Evolutionary conservation across 179 eudicot species (phyloP).

Genomic region (Camellia oleifera): DNA sequence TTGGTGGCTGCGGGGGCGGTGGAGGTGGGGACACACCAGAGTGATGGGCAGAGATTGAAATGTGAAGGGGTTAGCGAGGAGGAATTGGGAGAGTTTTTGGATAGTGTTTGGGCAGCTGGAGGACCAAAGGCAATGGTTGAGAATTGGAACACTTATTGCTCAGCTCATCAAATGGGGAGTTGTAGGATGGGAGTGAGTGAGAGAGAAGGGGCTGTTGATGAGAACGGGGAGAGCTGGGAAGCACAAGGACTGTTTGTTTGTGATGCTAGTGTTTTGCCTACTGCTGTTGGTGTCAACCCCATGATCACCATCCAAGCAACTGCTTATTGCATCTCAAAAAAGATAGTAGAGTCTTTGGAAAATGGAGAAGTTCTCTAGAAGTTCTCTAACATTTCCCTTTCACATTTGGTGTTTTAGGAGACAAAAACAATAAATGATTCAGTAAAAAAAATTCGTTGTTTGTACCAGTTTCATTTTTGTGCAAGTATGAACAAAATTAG

Average conservation of each 20-base stretch:
- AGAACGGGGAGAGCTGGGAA: constrained; percentile 76
- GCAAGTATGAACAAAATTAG: too few species aligned
- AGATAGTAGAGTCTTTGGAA: constrained; percentile 41
- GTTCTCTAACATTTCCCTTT: too few species aligned
- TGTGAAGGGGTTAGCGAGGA: constrained; percentile 43
- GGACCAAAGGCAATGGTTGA: constrained; percentile 37
- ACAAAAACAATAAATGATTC: too few species aligned
- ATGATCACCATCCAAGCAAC: constrained; percentile 75
- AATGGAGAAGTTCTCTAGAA: constrained; percentile 10
- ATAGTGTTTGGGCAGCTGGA: constrained; percentile 31
- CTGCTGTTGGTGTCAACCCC: constrained; percentile 72
- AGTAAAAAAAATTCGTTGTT: too few species aligned
- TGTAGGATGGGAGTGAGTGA: constrained; percentile 55
- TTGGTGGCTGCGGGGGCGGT: constrained; percentile 64
- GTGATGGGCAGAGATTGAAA: constrained; percentile 56
- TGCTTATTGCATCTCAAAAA: constrained; percentile 56
- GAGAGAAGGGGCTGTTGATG: constrained; percentile 60
- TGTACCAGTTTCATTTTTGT: too few species aligned
- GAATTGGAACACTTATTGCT: constrained; percentile 43
- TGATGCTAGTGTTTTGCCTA: constrained; percentile 63
- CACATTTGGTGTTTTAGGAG: too few species aligned
- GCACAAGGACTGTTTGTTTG: constrained; percentile 61
- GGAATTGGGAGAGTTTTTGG: constrained; percentile 53
- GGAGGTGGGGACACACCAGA: constrained; percentile 70
- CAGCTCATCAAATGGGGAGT: constrained; percentile 85